Evolutionary conservation across 2,329 filamentous ascomycete genomes (phyloP).

Genomic region (Zarea fungicola): DNA sequence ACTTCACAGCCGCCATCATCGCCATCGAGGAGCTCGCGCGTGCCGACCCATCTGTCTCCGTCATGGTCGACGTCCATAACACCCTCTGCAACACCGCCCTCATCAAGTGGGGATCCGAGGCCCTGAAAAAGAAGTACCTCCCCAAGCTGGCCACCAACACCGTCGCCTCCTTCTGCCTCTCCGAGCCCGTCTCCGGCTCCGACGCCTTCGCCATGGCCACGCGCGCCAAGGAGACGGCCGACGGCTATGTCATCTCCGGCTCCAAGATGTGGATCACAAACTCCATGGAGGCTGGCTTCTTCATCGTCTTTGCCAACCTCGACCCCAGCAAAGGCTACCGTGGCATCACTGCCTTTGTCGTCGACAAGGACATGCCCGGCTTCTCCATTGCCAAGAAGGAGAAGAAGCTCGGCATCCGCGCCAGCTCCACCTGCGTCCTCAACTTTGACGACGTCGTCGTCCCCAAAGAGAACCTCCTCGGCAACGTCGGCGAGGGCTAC

Average conservation of each 20-base stretch:
- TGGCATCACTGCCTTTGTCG: conserved; percentile 92
- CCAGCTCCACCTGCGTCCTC: conserved; percentile 92
- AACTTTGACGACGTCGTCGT: conserved; percentile 96
- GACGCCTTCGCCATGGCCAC: conserved; percentile 95
- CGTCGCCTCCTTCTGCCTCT: conserved; percentile 88
- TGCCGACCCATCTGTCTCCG: conserved; percentile 90
- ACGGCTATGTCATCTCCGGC: conserved; percentile 82
- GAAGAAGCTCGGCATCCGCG: conserved; percentile 97
- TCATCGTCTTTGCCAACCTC: conserved; percentile 96
- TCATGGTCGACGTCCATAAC: conserved; percentile 96
- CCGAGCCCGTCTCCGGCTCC: conserved; percentile 86
- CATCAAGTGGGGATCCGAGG: conserved; percentile 73
- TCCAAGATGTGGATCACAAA: conserved; percentile 99
- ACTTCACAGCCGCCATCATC: conserved; percentile 94
- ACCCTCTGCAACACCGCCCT: conserved; percentile 94
- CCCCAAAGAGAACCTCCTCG: conserved; percentile 81
- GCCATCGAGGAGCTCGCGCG: conserved; percentile 95
- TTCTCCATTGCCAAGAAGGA: conserved; percentile 99
- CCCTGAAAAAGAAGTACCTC: conserved; percentile 78
- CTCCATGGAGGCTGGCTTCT: conserved; percentile 86
- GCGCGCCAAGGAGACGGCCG: conserved; percentile 75
- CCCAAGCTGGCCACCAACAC: conserved; percentile 87
- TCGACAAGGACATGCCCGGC: conserved; percentile 83
- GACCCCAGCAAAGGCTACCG: conserved; percentile 91
- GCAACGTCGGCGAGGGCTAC: conserved; percentile 87